phyloP scores from a whole-genome alignment of 2,329 filamentous ascomycete genomes.

The Colletotrichum sp. region DNA sequence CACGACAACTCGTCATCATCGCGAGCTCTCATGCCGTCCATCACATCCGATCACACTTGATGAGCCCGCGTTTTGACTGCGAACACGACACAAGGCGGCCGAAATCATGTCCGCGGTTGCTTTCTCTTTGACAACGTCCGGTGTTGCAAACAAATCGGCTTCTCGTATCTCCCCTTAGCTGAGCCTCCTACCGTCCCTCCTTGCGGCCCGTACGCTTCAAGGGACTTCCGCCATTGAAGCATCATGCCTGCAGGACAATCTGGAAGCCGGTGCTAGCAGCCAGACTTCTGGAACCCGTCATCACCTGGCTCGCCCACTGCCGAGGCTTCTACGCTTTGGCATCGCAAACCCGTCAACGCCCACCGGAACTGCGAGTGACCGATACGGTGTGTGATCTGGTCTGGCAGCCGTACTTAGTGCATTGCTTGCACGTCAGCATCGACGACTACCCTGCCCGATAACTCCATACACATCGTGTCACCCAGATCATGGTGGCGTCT shows the following conservation, averaged over 20 bases:
- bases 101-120: neutral
- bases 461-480: neutral
- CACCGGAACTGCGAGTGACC: neutral
- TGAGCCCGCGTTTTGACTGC: neutral
- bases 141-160: neutral
- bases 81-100: neutral
- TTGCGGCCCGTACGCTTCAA: neutral
- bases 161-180: neutral
- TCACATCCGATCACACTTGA: neutral
- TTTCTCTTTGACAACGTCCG: neutral
- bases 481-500: neutral
- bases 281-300: neutral
- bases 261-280: neutral
- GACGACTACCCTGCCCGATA: neutral
- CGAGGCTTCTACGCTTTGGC: neutral
- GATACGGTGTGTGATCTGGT: neutral
- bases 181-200: neutral
- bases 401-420: neutral
- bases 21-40: neutral
- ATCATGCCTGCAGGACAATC: neutral
- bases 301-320: neutral
- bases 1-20: conserved; percentile 1
- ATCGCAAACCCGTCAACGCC: neutral
- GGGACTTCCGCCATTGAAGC: neutral
- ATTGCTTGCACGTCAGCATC: neutral